Conservation (phyloP, 768 basidiomycete genomes). For the Russula brevipes region DNA sequence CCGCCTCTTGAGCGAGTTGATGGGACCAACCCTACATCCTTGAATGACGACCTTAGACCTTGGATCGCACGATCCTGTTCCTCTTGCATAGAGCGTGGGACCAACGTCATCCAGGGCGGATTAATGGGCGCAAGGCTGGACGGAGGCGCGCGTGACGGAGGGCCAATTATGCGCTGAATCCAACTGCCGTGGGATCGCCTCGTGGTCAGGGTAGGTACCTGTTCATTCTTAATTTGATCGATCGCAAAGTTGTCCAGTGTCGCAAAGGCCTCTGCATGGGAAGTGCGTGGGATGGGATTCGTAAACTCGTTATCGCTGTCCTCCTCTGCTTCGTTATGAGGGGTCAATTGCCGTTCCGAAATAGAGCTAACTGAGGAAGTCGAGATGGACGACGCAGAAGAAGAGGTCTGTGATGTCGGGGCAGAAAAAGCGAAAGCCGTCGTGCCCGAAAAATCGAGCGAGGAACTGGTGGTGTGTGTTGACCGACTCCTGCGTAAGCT, state of each 20-base stretch:
- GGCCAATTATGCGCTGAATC: slow-evolving; percentile 18
- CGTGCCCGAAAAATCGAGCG: slow-evolving; percentile 16
- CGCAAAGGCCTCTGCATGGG: slow-evolving; percentile 36
- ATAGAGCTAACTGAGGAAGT: slow-evolving; percentile 5
- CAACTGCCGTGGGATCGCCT: slow-evolving; percentile 11
- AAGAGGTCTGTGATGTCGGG: not conserved
- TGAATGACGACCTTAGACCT: slow-evolving; percentile 69
- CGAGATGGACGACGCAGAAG: not conserved
- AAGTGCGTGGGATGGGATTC: slow-evolving; percentile 29
- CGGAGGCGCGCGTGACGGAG: slow-evolving; percentile 21
- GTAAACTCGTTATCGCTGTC: slow-evolving; percentile 26
- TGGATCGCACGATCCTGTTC: slow-evolving; percentile 62
- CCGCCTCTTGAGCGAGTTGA: slow-evolving; percentile 33
- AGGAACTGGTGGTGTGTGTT: slow-evolving; percentile 7
- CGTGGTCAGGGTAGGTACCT: slow-evolving; percentile 2
- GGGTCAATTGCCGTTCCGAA: slow-evolving; percentile 10
- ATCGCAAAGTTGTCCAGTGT: slow-evolving; percentile 30
- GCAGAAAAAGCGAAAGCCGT: slow-evolving; percentile 9
- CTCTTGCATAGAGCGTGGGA: slow-evolving; percentile 60
- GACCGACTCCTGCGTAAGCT: not conserved
- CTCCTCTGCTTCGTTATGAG: slow-evolving; percentile 16
- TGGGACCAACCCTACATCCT: slow-evolving; percentile 73
- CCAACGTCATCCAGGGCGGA: slow-evolving; percentile 62
- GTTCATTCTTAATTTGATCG: slow-evolving; percentile 28
- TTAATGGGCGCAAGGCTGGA: slow-evolving; percentile 32